These are phyloP conservation scores for Psilocybe azurescens DNA, from an alignment of 768 basidiomycete genomes.

Conservation along the genomic window DNA sequence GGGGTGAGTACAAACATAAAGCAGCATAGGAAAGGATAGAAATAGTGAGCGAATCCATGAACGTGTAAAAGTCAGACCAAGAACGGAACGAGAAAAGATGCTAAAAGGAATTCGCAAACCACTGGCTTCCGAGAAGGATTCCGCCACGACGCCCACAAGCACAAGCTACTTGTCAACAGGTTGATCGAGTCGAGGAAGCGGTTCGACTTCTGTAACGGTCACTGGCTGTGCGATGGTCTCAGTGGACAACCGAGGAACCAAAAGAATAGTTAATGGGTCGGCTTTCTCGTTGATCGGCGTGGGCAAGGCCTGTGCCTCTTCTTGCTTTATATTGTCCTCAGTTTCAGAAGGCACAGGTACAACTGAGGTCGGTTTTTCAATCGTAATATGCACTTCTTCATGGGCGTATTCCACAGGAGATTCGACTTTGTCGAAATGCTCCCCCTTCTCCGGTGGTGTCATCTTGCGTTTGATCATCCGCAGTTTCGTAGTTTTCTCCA, in stretches of 20 bases:
- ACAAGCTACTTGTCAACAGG: neutral
- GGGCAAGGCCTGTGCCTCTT: neutral
- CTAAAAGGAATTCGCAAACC: neutral
- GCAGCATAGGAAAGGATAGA: neutral
- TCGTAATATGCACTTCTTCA: slow-evolving; percentile 14
- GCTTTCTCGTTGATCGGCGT: neutral
- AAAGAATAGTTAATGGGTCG: neutral
- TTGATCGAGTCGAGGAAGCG: neutral
- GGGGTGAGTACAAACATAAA: neutral
- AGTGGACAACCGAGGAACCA: slow-evolving; percentile 24
- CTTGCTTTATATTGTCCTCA: neutral
- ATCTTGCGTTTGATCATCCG: slow-evolving; percentile 30
- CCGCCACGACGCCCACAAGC: neutral
- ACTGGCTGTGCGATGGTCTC: slow-evolving; percentile 29
- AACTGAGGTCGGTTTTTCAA: slow-evolving; percentile 6
- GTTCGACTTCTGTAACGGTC: neutral
- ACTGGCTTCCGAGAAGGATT: too few species aligned
- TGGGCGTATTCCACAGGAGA: slow-evolving; percentile 6
- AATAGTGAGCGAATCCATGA: neutral
- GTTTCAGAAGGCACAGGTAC: neutral
- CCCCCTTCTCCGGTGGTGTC: slow-evolving; percentile 18
- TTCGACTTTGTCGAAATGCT: slow-evolving; percentile 20
- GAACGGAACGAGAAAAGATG: neutral
- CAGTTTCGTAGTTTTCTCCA: slow-evolving; percentile 34
- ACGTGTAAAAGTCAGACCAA: neutral